Percentiles rank a stretch among this genome's conserved stretches.
Evolutionary conservation across 2,329 filamentous ascomycete genomes (phyloP).

Genomic region (Eutypella sp.): DNA sequence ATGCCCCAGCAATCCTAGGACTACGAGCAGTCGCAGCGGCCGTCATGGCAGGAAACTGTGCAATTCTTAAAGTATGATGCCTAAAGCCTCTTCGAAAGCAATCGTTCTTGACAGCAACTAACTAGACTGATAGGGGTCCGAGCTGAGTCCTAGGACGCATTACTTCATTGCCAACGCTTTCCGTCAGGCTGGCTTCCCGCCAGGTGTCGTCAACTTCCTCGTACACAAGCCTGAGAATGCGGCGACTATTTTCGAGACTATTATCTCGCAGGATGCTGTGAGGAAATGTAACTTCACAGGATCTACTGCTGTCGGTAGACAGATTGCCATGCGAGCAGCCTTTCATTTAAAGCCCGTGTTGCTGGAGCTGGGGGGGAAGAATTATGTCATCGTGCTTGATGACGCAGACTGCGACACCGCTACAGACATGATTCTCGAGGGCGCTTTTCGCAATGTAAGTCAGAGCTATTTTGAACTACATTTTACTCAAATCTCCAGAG

Average conservation of each 20-base stretch:
- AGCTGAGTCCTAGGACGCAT: slow-evolving; percentile 23
- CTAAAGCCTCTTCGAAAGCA: not conserved
- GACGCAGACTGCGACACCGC: slow-evolving; percentile 36
- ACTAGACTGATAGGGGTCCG: slow-evolving; percentile 22
- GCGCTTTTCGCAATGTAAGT: slow-evolving; percentile 24
- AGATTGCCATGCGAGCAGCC: slow-evolving; percentile 30
- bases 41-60: slow-evolving; percentile 19
- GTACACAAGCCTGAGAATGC: slow-evolving; percentile 26
- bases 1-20: slow-evolving; percentile 18
- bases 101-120: not conserved
- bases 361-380: slow-evolving; percentile 39
- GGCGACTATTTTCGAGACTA: slow-evolving; percentile 23
- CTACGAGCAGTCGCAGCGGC: slow-evolving; percentile 15
- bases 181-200: slow-evolving; percentile 33
- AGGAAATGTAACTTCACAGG: slow-evolving; percentile 38
- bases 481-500: not conserved
- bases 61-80: slow-evolving; percentile 20
- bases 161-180: slow-evolving; percentile 29
- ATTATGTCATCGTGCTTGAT: slow-evolving; percentile 31
- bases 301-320: slow-evolving; percentile 29
- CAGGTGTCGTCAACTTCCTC: slow-evolving; percentile 33
- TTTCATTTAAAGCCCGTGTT: slow-evolving; percentile 33
- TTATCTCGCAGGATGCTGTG: slow-evolving; percentile 30
- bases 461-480: not conserved
- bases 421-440: slow-evolving; percentile 7